Evolutionary conservation across 108 stramenopile genomes (phyloP).

Genomic region (Pseudonitzschia multiseries): DNA sequence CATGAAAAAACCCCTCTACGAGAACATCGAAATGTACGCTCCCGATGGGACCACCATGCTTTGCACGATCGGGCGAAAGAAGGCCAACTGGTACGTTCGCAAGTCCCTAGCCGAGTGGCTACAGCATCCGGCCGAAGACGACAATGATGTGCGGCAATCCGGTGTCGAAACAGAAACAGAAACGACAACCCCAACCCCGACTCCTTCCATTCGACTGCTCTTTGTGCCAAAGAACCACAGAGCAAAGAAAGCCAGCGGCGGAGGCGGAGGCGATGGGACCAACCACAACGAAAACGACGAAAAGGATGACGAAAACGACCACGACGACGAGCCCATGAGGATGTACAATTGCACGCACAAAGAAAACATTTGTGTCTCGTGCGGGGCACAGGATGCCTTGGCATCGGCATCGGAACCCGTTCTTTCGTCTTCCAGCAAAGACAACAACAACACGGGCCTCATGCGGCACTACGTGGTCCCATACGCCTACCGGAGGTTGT

Average conservation of each 20-base stretch:
- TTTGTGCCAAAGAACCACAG: conserved; percentile 42
- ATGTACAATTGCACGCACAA: conserved; percentile 56
- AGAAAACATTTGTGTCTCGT: conserved; percentile 68
- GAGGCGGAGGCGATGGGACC: neutral
- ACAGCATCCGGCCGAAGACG: neutral
- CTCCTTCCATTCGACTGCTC: conserved; percentile 44
- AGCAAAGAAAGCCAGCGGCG: neutral
- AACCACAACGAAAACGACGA: neutral
- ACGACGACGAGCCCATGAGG: conserved; percentile 14
- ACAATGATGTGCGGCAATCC: neutral
- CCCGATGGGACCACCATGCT: conserved; percentile 46
- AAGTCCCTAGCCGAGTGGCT: conserved; percentile 69
- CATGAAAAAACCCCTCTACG: conserved; percentile 84
- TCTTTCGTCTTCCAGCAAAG: neutral
- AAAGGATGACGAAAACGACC: conserved; percentile 3
- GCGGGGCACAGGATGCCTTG: conserved; percentile 39
- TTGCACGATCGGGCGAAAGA: conserved; percentile 70
- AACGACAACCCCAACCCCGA: neutral
- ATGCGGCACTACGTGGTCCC: conserved; percentile 87
- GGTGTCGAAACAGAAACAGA: neutral
- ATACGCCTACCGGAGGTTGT: conserved; percentile 57
- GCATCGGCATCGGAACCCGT: neutral
- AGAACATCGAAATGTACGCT: conserved; percentile 78
- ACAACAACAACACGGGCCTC: conserved; percentile 29
- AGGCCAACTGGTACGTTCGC: conserved; percentile 79